Evolutionary conservation across 257 asterid genomes (phyloP), one percentile per base, ranked within the genome.

Genomic region (Cordia subcordata): DNA sequence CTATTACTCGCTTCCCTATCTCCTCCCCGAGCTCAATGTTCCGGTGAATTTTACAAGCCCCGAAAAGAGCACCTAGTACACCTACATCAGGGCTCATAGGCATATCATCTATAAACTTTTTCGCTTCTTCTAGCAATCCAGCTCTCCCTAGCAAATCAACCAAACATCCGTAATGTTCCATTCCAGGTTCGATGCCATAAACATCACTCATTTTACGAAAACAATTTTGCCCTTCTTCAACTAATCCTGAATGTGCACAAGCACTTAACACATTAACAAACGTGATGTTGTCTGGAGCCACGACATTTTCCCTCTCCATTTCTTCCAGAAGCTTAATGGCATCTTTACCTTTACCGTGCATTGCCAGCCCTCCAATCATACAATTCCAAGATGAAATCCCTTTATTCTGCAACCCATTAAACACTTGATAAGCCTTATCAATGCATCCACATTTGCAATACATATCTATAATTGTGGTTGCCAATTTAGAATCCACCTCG

Each of bases 121-220:
- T 76, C 10, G 96, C 95, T 71, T 87, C 94, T 19, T 75, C 85
- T 8, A 90, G 65, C 51, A 83, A 68, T 54, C 96, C 96, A 5
- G 96, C 93, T 64, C 97, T 56, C n/a, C 97, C 97, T 1, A 90
- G 76, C 75, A 90, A 74, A 78, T 90, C 97, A 67, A 90, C 96
- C 62, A 87, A 51, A 55, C 97, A 87, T 53, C 97, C 97, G 20
- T 82, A 85, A 67, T 88, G 97, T 78, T 87, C 95, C 93, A 80
- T 87, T 60, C 95, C 67, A 15, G 95, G 91, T 55, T 64, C 73
- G 68, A 87, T 78, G 19, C 82, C 77, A 27, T 83, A 73, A 27
- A 20, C 78, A 45, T 77, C 68, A 8, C 64, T 78, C 95, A 90
- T 90, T 70, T 78, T 77, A 33, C 61, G 42, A 49, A 90, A 90